A percentile compares a stretch with the other conserved stretches of the same genome.
These are phyloP conservation scores for Hydnum rufescens DNA, from an alignment of 768 basidiomycete genomes.

Conservation along the genomic window DNA sequence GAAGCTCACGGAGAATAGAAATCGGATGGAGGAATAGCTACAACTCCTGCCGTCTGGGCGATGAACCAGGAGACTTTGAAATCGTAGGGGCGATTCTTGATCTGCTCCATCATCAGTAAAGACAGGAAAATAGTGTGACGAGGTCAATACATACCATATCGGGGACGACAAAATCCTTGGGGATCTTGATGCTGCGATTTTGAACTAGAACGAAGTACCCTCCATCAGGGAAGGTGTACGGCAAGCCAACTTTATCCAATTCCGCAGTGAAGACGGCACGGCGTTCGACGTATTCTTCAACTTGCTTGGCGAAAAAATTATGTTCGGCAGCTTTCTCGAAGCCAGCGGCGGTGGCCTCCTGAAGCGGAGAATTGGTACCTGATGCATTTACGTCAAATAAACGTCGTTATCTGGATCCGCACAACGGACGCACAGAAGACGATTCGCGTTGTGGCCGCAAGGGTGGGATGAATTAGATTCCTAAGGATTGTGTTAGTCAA, in stretches of 20 bases:
- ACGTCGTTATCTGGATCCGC: too few species aligned
- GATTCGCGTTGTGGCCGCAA: constrained; percentile 83
- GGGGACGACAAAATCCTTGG: background rate
- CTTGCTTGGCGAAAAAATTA: constrained; percentile 60
- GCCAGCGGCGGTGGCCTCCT: constrained; percentile 84
- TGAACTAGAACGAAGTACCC: constrained; percentile 69
- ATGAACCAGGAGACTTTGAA: constrained; percentile 49
- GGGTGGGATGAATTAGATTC: constrained; percentile 63
- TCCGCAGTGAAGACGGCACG: constrained; percentile 50
- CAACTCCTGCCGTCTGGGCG: constrained; percentile 74
- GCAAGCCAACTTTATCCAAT: constrained; percentile 69
- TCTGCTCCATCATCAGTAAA: background rate
- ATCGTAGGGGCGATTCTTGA: background rate
- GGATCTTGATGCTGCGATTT: background rate
- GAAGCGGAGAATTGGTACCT: constrained; percentile 68
- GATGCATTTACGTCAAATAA: background rate
- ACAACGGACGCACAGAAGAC: constrained; percentile 50
- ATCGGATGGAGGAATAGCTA: constrained; percentile 89
- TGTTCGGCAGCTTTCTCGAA: constrained; percentile 58
- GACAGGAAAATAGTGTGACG: background rate
- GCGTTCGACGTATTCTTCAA: constrained; percentile 60
- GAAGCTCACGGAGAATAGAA: constrained; percentile 21
- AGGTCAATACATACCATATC: background rate
- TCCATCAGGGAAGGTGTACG: constrained; percentile 77
- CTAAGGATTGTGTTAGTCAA: background rate